These are phyloP conservation scores for Radiomyces spectabilis DNA, from an alignment of 192 early-diverging fungal species.

Conservation along the genomic window DNA sequence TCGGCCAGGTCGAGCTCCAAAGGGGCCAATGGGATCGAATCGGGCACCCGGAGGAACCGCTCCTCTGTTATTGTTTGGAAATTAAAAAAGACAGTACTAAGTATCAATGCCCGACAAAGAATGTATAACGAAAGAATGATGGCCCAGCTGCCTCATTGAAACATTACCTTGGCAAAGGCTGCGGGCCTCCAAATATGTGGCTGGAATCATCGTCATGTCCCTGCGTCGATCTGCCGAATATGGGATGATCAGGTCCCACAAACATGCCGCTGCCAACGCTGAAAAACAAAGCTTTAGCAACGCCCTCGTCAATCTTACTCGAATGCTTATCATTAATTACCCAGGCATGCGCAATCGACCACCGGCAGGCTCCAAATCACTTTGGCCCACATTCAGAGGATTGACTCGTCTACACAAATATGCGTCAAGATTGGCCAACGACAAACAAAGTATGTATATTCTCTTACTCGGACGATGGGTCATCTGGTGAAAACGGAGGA, in stretches of 20 bases:
- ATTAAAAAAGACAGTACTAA: background rate
- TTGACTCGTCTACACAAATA: slow-evolving; percentile 13
- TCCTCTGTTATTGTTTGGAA: slow-evolving; percentile 27
- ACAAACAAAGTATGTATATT: background rate
- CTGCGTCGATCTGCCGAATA: slow-evolving; percentile 54
- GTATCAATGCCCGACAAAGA: background rate
- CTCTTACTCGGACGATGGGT: slow-evolving; percentile 20
- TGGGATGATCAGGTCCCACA: slow-evolving; percentile 84
- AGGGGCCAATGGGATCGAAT: slow-evolving; percentile 88
- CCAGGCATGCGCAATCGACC: slow-evolving; percentile 36
- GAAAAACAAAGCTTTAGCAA: no score
- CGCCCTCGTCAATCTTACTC: no score
- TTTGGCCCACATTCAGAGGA: slow-evolving; percentile 59
- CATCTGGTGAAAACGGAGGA: slow-evolving; percentile 37
- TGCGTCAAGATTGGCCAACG: background rate
- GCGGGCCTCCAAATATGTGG: slow-evolving; percentile 48
- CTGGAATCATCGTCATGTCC: slow-evolving; percentile 26
- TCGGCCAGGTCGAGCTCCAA: slow-evolving; percentile 40
- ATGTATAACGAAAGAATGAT: background rate
- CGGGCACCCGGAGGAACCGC: slow-evolving; percentile 81
- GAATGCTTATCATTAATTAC: slow-evolving; percentile 23
- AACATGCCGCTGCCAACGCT: slow-evolving; percentile 72
- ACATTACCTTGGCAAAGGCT: slow-evolving; percentile 44
- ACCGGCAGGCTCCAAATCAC: slow-evolving; percentile 67
- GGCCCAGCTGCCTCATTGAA: background rate